Percentiles rank a stretch among this genome's conserved stretches.
Evolutionary conservation across 2,329 filamentous ascomycete species (phyloP).

Genomic region (Blastomyces gilchristii): DNA sequence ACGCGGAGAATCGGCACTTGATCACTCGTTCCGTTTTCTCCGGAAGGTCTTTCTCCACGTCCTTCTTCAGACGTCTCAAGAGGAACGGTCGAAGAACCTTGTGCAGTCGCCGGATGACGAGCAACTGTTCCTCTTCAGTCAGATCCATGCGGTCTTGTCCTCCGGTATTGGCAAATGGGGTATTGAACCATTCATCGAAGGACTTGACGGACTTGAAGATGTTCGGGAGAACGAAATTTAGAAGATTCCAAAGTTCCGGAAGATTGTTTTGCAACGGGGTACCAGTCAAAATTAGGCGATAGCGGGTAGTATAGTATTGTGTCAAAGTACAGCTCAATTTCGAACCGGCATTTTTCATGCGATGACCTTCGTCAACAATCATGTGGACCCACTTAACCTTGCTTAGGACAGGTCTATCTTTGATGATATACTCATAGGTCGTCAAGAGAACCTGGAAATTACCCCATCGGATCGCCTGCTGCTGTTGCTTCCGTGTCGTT

Average conservation of each 20-base stretch:
- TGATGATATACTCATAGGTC: conserved; percentile 99
- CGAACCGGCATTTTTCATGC: conserved; percentile 97
- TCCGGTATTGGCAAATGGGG: conserved; percentile 95
- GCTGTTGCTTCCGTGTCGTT: conserved; percentile 73
- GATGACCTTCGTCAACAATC: conserved; percentile 98
- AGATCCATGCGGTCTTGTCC: conserved; percentile 98
- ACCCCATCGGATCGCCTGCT: conserved; percentile 87
- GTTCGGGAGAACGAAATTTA: conserved; percentile 95
- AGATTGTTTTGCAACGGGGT: conserved; percentile 96
- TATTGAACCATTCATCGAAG: conserved; percentile 99
- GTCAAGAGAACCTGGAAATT: conserved; percentile 94
- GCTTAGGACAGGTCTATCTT: conserved; percentile 85
- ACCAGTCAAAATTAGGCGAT: conserved; percentile 92
- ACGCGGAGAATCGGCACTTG: conserved; percentile 94
- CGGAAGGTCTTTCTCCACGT: conserved; percentile 96
- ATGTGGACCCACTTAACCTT: conserved; percentile 99
- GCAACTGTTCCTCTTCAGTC: conserved; percentile 97
- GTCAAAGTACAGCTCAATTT: conserved; percentile 93
- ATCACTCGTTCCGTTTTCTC: conserved; percentile 99
- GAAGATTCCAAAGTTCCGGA: conserved; percentile 89
- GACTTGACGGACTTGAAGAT: conserved; percentile 99
- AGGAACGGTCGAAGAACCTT: conserved; percentile 96
- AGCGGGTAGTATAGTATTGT: conserved; percentile 88
- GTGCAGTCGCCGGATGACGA: conserved; percentile 94
- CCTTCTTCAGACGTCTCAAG: conserved; percentile 95